phyloP scores from a whole-genome alignment of 2,329 filamentous ascomycete species.

The Colletotrichum nymphaeae region DNA sequence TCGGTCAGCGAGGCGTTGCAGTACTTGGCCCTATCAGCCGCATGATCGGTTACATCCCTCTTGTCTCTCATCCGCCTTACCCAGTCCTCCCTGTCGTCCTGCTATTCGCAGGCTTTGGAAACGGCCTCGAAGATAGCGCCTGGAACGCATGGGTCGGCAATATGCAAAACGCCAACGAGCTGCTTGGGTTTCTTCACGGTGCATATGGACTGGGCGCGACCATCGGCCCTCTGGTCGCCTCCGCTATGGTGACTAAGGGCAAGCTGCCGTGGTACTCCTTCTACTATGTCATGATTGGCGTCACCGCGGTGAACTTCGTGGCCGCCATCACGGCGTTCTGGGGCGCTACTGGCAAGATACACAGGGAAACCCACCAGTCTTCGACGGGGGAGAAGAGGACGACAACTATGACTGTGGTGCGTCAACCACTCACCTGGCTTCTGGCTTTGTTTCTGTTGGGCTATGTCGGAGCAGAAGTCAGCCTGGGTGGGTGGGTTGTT shows the following conservation, averaged over 20 bases:
- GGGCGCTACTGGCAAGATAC: slow-evolving; percentile 67
- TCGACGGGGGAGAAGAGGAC: slow-evolving; percentile 51
- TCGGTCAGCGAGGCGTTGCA: slow-evolving; percentile 79
- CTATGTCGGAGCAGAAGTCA: slow-evolving; percentile 84
- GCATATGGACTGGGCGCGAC: slow-evolving; percentile 80
- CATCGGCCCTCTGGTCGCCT: slow-evolving; percentile 76
- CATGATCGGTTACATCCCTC: slow-evolving; percentile 72
- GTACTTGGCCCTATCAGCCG: slow-evolving; percentile 72
- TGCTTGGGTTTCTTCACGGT: slow-evolving; percentile 79
- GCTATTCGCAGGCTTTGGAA: slow-evolving; percentile 76
- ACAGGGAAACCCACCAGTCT: slow-evolving; percentile 55
- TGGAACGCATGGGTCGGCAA: slow-evolving; percentile 75
- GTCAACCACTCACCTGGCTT: slow-evolving; percentile 74
- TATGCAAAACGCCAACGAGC: slow-evolving; percentile 78
- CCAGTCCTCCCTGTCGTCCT: slow-evolving; percentile 74
- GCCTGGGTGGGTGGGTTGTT: slow-evolving; percentile 81
- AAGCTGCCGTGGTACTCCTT: slow-evolving; percentile 75
- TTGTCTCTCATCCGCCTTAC: slow-evolving; percentile 76
- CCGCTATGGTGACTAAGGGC: slow-evolving; percentile 75
- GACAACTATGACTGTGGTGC: slow-evolving; percentile 58
- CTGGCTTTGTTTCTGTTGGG: slow-evolving; percentile 78
- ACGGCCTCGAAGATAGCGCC: slow-evolving; percentile 72
- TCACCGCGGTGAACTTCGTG: slow-evolving; percentile 66
- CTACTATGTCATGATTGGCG: slow-evolving; percentile 79
- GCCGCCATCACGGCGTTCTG: slow-evolving; percentile 70